Evolutionary conservation across 805 yeast genomes (phyloP).

Genomic region (Nakazawaea peltata): DNA sequence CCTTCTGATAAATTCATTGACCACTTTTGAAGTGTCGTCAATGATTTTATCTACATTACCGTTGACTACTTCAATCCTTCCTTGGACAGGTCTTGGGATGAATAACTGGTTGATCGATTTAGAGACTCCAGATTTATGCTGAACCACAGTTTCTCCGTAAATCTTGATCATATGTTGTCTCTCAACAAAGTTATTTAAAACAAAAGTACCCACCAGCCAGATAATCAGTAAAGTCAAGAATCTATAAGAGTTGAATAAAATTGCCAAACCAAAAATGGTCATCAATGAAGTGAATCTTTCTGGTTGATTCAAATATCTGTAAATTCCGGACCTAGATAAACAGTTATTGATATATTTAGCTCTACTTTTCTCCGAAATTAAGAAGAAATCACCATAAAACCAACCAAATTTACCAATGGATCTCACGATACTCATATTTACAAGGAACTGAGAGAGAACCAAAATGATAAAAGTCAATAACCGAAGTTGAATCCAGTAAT

Average conservation of each 20-base stretch:
- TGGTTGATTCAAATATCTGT: constrained; percentile 76
- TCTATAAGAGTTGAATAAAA: constrained; percentile 47
- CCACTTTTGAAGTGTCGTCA: constrained; percentile 29
- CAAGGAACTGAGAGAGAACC: constrained; percentile 57
- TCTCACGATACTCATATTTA: constrained; percentile 56
- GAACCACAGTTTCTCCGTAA: constrained; percentile 58
- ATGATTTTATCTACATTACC: constrained; percentile 31
- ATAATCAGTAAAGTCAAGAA: constrained; percentile 44
- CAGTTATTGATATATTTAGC: constrained; percentile 9
- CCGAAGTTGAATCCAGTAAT: constrained; percentile 40
- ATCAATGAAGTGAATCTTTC: constrained; percentile 73
- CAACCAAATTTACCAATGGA: constrained; percentile 82
- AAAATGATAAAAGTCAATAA: constrained; percentile 52
- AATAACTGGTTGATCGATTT: constrained; percentile 22
- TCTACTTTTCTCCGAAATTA: constrained; percentile 37
- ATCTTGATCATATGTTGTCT: constrained; percentile 70
- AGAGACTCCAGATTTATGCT: constrained; percentile 42
- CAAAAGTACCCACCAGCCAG: constrained; percentile 60
- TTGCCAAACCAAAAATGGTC: constrained; percentile 68
- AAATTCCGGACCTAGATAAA: constrained; percentile 74
- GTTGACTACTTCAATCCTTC: constrained; percentile 14
- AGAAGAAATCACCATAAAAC: constrained; percentile 83
- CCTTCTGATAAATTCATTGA: constrained; percentile 34
- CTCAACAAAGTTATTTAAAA: constrained; percentile 67
- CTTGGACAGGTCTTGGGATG: constrained; percentile 13